A percentile compares a stretch with the other conserved stretches of the same genome.
These are phyloP conservation scores for Saturnispora gosingensis DNA, from an alignment of 805 yeast species.

Conservation along the genomic window DNA sequence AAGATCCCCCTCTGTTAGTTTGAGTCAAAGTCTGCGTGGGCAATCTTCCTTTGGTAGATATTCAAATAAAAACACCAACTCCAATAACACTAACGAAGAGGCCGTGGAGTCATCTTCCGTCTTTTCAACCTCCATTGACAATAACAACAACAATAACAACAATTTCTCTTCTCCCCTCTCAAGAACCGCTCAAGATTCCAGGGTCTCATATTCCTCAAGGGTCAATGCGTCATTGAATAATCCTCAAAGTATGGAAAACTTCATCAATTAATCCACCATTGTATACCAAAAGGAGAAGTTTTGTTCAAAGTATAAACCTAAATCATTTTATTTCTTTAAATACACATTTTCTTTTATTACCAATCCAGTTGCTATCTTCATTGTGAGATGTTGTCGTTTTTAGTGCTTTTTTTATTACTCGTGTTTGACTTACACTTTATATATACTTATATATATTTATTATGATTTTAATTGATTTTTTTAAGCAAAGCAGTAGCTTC, in stretches of 20 bases:
- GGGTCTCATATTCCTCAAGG: slow-evolving; percentile 20
- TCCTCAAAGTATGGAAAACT: neutral
- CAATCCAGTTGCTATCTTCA: neutral
- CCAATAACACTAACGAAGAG: slow-evolving; percentile 8
- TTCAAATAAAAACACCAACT: neutral
- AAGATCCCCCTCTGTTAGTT: slow-evolving; percentile 12
- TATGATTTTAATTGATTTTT: neutral
- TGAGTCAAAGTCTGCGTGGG: neutral
- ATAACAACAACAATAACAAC: neutral
- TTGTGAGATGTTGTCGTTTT: neutral
- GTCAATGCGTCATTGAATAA: slow-evolving; percentile 1
- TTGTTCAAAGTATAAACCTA: neutral
- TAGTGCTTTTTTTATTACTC: neutral
- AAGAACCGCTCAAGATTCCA: slow-evolving; percentile 15
- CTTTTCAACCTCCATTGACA: slow-evolving; percentile 13
- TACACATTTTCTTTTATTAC: neutral
- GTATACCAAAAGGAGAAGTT: neutral
- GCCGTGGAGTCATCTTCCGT: neutral
- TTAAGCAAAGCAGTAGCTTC: neutral
- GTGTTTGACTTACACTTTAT: neutral
- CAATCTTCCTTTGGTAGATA: slow-evolving; percentile 4
- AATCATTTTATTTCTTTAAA: neutral
- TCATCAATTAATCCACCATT: neutral
- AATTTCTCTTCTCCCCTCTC: slow-evolving; percentile 12
- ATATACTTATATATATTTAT: neutral